Evolutionary conservation across 495 filamentous ascomycete species (phyloP), one percentile per base, ranked within the genome.

Genomic region (Viridothelium virens): DNA sequence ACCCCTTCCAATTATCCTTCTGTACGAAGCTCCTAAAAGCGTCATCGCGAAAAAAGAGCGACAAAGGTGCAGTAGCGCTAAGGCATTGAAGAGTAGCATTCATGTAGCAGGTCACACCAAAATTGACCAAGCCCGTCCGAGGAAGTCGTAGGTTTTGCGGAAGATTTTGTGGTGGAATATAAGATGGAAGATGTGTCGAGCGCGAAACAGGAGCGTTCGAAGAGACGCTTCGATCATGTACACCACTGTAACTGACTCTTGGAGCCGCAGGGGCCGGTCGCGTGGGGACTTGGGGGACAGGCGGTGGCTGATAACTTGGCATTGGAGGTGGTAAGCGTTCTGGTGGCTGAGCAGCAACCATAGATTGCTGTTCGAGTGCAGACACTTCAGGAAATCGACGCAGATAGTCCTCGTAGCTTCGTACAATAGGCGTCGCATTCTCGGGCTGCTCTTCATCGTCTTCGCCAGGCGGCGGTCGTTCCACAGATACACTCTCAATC

Each of bases 61-160:
- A 82, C 66, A 99, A 81, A 31, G 85, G 84, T 31, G 85, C 78
- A 1, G 91, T 94, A 2, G 87, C 88, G 66, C 89, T 87, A 64
- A 97, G 77, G 66, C 86, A 89, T 74, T 99, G 94, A 14, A 99
- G 76, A 3, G 86, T 87, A 14, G 89, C 85, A 78, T 97, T 96
- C 84, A 92, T 91, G 73, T 94, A 99, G 75, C 94, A 99, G 6
- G 86, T 90, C 11, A 88, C 87, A 10, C 88, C 86, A 34, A 89
- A 87, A 70, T 96, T 97, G 48, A 84, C 74, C 7, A 97, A 81
- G 1, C 94, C 95, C 3, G 90, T 93, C 38, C 72, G 69, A 70
- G 73, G 76, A 68, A 74, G 67, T 53, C 73, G 64, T 67, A 69
- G 11, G 53, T 70, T 75, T 11, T 81, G 80, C 1, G 84, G 82